Evolutionary conservation across 2,329 filamentous ascomycete genomes (phyloP).

Genomic region (Diaporthe sp.): DNA sequence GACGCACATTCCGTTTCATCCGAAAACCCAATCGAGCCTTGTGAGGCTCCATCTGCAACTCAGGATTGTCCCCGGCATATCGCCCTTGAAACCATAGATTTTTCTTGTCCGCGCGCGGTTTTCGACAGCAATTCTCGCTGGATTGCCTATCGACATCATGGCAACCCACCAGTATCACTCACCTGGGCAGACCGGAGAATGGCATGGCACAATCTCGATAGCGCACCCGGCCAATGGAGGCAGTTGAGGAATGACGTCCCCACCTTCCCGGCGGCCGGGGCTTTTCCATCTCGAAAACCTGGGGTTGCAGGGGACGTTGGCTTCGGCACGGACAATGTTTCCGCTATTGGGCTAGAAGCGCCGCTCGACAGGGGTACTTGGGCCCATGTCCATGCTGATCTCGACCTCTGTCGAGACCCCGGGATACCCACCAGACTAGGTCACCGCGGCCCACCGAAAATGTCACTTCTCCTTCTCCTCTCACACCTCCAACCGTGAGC

Average conservation of each 20-base stretch:
- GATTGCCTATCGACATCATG: background rate
- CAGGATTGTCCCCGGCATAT: too few relatives aligned
- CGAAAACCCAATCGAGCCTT: conserved; percentile 25
- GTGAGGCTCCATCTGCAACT: conserved; percentile 4
- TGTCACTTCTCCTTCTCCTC: background rate
- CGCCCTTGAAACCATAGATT: conserved; percentile 11
- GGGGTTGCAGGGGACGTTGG: conserved; percentile 17
- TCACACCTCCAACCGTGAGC: background rate
- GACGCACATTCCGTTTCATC: conserved; percentile 31
- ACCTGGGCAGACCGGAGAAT: background rate
- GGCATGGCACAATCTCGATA: background rate
- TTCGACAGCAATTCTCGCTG: background rate
- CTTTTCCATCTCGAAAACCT: background rate
- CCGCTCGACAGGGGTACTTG: background rate
- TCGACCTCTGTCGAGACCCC: background rate
- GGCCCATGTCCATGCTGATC: background rate
- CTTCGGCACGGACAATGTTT: conserved; percentile 20
- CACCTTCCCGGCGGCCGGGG: conserved; percentile 1
- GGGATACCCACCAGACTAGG: background rate
- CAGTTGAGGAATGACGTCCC: conserved; percentile 9
- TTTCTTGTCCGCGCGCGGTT: background rate
- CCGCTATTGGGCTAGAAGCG: conserved; percentile 8
- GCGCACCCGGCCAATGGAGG: background rate
- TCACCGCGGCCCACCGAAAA: background rate
- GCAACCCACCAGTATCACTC: background rate